Evolutionary conservation across 1,284 basidiomycete species (phyloP).

Genomic region (Flammula alnicola): DNA sequence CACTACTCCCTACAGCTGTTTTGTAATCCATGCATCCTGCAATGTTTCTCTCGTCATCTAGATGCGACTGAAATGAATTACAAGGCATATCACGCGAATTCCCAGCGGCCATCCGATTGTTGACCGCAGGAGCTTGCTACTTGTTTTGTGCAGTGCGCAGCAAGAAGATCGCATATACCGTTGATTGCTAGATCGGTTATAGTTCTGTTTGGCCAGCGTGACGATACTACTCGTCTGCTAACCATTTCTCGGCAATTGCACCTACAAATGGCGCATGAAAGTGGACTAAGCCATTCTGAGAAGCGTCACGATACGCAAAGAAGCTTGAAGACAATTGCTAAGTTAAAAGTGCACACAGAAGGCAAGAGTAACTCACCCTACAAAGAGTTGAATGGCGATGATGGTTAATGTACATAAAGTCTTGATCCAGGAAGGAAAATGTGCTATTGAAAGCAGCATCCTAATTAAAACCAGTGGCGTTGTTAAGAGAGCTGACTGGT

Average conservation of each 20-base stretch:
- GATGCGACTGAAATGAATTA: constrained; percentile 7
- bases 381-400: constrained; percentile 29
- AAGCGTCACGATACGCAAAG: constrained; percentile 66
- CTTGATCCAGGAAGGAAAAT: constrained; percentile 52
- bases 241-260: constrained; percentile 55
- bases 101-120: too few species aligned
- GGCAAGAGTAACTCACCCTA: constrained; percentile 21
- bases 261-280: constrained; percentile 75
- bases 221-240: constrained; percentile 13
- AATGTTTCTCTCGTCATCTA: constrained; percentile 13
- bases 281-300: constrained; percentile 54
- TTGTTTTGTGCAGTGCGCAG: too few species aligned
- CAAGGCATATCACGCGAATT: too few species aligned
- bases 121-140: too few species aligned
- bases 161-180: too few species aligned
- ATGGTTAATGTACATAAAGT: constrained; percentile 52
- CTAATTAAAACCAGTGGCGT: constrained; percentile 67
- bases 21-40: constrained; percentile 24
- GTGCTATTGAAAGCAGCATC: constrained; percentile 59
- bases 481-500: constrained; percentile 78
- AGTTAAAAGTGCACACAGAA: constrained; percentile 21
- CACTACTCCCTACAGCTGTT: constrained; percentile 25
- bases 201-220: not conserved
- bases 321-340: not conserved
- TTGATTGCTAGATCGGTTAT: not conserved